Base-by-base conservation (phyloP, 2,329 filamentous ascomycete species). In the Fusarium paranaense region DNA sequence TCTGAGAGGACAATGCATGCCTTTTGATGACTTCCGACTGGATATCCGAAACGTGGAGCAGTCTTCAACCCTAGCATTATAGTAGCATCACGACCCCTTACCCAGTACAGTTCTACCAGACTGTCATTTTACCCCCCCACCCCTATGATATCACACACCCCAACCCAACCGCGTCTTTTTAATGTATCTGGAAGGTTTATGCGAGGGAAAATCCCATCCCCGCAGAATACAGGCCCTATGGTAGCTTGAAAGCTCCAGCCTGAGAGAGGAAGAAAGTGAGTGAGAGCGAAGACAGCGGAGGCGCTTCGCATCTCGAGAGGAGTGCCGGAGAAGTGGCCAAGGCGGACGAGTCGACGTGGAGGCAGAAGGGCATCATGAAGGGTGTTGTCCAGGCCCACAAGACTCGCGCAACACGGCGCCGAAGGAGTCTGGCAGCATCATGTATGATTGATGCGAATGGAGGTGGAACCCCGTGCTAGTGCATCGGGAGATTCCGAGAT, bases 191-290 rank as follows among this genome's bases (percentile, higher is more conserved):
- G 80, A 80, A 80, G 81, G 81, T 83, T 79, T 79, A 80, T 77
- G 79, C 61, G 74, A 81, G 76, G 76, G 76, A 77, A 68, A 69
- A 76, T 60, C 66, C 68, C 67, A 71, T 62, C 72, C 75, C 71
- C 67, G 72, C 71, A 70, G 75, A 76, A 75, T 78, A 76, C 79
- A 86, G 87, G 88, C 81, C 86, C 83, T 85, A 86, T 90, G 89
- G 87, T 90, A 87, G 88, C 89, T 90, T 90, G 84, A 90, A 90
- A 90, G 88, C 88, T 89, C 88, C 88, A 90, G 87, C 87, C 88
- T 87, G 81, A 76, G 71, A 80, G 80, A 78, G 76, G 81, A 76
- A 73, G 75, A 72, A 70, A 69, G 69, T 76, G 70, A 67, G 67
- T 77, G 66, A 75, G 70, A 69, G 65, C 69, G 69, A 73, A 76